Conservation (phyloP, 2,329 filamentous ascomycete genomes). For the Xylariaceae sp. region DNA sequence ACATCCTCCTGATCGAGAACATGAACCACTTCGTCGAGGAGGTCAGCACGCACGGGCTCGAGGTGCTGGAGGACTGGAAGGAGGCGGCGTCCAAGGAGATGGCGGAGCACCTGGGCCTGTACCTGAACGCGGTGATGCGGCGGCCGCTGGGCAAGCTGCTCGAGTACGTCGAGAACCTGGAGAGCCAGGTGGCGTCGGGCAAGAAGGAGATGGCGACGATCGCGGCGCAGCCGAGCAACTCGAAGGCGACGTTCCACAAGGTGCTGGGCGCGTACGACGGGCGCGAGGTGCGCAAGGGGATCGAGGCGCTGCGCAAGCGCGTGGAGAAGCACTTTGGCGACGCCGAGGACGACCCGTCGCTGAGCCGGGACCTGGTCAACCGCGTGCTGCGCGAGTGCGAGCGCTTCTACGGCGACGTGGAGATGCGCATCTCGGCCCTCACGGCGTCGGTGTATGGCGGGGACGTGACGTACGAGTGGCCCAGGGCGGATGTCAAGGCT, state of each 20-base stretch:
- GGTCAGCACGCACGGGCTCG: slow-evolving; percentile 68
- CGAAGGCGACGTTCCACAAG: slow-evolving; percentile 79
- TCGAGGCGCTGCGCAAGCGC: slow-evolving; percentile 80
- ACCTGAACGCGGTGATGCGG: slow-evolving; percentile 82
- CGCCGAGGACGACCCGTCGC: slow-evolving; percentile 66
- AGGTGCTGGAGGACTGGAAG: slow-evolving; percentile 78
- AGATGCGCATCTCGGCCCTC: slow-evolving; percentile 53
- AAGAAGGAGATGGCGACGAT: slow-evolving; percentile 59
- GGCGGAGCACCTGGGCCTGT: slow-evolving; percentile 79
- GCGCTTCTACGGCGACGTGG: slow-evolving; percentile 56
- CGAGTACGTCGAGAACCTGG: slow-evolving; percentile 86
- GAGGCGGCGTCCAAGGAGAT: slow-evolving; percentile 73
- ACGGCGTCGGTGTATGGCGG: slow-evolving; percentile 60
- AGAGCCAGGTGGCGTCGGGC: slow-evolving; percentile 60
- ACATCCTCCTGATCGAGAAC: slow-evolving; percentile 95
- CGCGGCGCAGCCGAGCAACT: slow-evolving; percentile 76
- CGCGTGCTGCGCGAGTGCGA: slow-evolving; percentile 58
- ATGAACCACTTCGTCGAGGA: slow-evolving; percentile 98
- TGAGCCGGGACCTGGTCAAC: slow-evolving; percentile 53
- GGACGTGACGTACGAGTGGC: slow-evolving; percentile 61
- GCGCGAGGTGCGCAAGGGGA: slow-evolving; percentile 83
- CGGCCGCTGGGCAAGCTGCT: slow-evolving; percentile 84
- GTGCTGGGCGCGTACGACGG: slow-evolving; percentile 72
- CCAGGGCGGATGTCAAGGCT: slow-evolving; percentile 55
- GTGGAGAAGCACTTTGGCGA: slow-evolving; percentile 98